Conservation (phyloP, 2,329 filamentous ascomycete species). For the Pezicula radicicola region DNA sequence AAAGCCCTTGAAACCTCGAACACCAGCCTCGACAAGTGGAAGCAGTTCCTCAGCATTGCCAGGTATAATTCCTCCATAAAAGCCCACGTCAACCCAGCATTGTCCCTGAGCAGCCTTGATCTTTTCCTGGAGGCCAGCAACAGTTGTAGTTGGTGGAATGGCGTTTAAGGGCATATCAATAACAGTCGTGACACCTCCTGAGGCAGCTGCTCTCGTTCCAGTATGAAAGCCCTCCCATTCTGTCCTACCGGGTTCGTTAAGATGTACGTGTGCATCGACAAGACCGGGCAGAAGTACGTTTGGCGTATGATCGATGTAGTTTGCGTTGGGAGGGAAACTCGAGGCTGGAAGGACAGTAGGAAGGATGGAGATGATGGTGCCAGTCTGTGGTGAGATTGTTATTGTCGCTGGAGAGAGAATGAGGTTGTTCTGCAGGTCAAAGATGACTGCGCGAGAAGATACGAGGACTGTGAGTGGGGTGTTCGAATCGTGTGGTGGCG, state of each 20-base stretch:
- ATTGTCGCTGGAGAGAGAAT: constrained; percentile 79
- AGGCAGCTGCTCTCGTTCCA: constrained; percentile 88
- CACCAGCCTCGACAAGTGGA: constrained; percentile 77
- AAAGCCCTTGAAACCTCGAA: constrained; percentile 96
- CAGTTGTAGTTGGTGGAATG: constrained; percentile 91
- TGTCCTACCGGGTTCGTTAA: constrained; percentile 93
- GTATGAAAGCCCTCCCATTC: constrained; percentile 99
- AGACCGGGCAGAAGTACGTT: constrained; percentile 84
- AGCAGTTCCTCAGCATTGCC: constrained; percentile 80
- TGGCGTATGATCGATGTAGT: constrained; percentile 82
- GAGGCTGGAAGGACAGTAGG: constrained; percentile 71
- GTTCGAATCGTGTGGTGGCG: constrained; percentile 22
- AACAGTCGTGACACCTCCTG: constrained; percentile 94
- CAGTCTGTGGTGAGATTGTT: constrained; percentile 70
- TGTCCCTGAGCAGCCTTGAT: constrained; percentile 78
- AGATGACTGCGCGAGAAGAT: constrained; percentile 80
- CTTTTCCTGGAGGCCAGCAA: constrained; percentile 80
- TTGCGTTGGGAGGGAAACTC: constrained; percentile 68
- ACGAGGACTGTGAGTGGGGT: constrained; percentile 70
- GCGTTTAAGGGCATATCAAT: constrained; percentile 98
- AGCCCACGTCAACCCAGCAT: constrained; percentile 98
- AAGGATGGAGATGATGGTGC: constrained; percentile 79
- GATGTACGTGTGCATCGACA: constrained; percentile 94
- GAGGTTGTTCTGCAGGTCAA: constrained; percentile 59
- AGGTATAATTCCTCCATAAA: constrained; percentile 92